Conservation (phyloP, 768 basidiomycete species). For the Mycena sanguinolenta region DNA sequence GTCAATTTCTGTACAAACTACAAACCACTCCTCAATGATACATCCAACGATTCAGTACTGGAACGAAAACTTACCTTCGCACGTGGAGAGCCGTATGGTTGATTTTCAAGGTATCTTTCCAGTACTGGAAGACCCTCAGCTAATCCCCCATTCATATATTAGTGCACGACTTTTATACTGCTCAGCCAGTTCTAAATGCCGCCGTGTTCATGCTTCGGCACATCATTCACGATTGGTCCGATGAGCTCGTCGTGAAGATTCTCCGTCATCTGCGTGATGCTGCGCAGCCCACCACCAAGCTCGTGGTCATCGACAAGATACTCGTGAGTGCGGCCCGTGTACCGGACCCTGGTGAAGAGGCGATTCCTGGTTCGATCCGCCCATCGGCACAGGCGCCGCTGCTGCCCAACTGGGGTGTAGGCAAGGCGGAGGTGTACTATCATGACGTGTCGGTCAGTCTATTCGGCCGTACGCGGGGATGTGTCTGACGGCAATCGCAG, state of each 20-base stretch:
- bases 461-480: no score
- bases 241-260: slow-evolving; percentile 37
- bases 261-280: slow-evolving; percentile 44
- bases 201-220: slow-evolving; percentile 45
- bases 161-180: slow-evolving; percentile 42
- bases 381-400: no score
- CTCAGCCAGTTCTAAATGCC: slow-evolving; percentile 42
- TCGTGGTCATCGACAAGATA: no score
- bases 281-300: slow-evolving; percentile 41
- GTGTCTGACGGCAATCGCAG: no score
- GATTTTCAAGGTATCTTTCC: slow-evolving; percentile 5
- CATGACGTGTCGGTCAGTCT: background rate
- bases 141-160: background rate
- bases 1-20: background rate
- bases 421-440: no score
- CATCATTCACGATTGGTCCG: slow-evolving; percentile 50
- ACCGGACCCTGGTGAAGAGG: no score
- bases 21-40: no score
- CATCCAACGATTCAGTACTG: background rate
- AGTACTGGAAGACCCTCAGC: no score
- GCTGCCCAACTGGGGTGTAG: no score
- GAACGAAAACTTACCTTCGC: background rate
- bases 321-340: no score
- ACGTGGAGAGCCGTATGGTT: background rate
- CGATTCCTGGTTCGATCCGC: no score